Evolutionary conservation across 345 rosid genomes (phyloP), one percentile per base, ranked within the genome.

Genomic region (Citrus unshiu): DNA sequence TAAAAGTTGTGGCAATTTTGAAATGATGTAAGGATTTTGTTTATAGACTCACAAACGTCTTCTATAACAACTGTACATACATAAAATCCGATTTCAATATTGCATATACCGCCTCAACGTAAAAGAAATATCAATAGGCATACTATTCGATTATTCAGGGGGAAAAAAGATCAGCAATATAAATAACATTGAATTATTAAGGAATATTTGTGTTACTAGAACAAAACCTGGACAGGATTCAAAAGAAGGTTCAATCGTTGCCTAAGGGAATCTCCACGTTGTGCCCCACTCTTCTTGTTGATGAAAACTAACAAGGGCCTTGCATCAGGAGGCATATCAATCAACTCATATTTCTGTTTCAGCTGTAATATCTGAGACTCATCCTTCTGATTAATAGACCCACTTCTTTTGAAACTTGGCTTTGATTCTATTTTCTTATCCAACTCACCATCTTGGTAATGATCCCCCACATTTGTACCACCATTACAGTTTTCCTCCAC

Each of bases 251-350:
- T 90, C 86, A 94, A 83, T 16, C 95, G 94, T 75, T 83, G 93
- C 72, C 83, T 85, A 58, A 94, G 92, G 49, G 94, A 85, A 81
- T 88, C 91, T 49, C 98, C 97, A 67, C 87, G 87, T 70, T 91
- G 94, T 39, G 96, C 97, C 68, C 98, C 98, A 82, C 97, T 94
- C 88, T 94, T 94, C 84, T 93, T 91, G 80, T 94, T 93, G 72
- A 93, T 89, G 84, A 94, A 94, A 83, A 93, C 98, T 81, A 94
- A 79, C 82, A 94, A 86, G 1, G 97, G 98, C 76, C 97, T 89
- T 70, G 93, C 87, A 86, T 94, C 98, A 8, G 90, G 83, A 74
- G 96, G 94, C 73, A 94, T 80, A 76, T 94, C 94, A 72, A 86
- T 83, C 76, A 91, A 78, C 85, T 96, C 98, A 84, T 91, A 90